These are phyloP conservation scores for Lecanosticta acicola DNA, from an alignment of 2,329 filamentous ascomycete genomes.

Conservation along the genomic window DNA sequence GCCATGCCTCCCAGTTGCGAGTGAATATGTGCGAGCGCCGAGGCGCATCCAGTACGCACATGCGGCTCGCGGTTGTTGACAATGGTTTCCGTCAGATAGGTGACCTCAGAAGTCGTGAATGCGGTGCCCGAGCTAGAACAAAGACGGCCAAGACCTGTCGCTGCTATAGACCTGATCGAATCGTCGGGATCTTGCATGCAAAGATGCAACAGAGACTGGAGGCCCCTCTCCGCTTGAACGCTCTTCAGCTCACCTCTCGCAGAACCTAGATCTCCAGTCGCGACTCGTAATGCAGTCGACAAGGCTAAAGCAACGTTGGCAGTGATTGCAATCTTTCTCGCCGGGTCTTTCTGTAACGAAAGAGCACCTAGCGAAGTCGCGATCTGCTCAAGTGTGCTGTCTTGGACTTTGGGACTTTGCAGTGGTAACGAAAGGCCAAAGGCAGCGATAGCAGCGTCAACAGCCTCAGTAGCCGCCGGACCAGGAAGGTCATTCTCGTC, in stretches of 20 bases:
- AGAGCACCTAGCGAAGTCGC: conserved; percentile 78
- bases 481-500: conserved; percentile 47
- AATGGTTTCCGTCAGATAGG: conserved; percentile 87
- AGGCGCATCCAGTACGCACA: conserved; percentile 87
- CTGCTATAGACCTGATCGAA: conserved; percentile 78
- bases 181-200: conserved; percentile 81
- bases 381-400: conserved; percentile 91
- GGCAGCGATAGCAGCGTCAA: conserved; percentile 87
- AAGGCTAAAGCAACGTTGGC: conserved; percentile 85
- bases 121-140: conserved; percentile 79
- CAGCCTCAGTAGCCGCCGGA: conserved; percentile 84
- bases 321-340: conserved; percentile 81
- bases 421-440: conserved; percentile 89
- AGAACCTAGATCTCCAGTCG: conserved; percentile 71
- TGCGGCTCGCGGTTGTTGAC: conserved; percentile 90
- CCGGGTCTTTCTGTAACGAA: conserved; percentile 75
- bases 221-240: conserved; percentile 66
- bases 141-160: conserved; percentile 76
- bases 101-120: conserved; percentile 86
- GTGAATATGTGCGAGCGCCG: conserved; percentile 88
- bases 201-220: conserved; percentile 63
- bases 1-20: conserved; percentile 96
- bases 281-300: conserved; percentile 73
- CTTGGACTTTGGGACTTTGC: conserved; percentile 85
- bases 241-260: conserved; percentile 67